Conservation (phyloP, 176 grass and related monocot genomes). For the Cenchrus americanus region DNA sequence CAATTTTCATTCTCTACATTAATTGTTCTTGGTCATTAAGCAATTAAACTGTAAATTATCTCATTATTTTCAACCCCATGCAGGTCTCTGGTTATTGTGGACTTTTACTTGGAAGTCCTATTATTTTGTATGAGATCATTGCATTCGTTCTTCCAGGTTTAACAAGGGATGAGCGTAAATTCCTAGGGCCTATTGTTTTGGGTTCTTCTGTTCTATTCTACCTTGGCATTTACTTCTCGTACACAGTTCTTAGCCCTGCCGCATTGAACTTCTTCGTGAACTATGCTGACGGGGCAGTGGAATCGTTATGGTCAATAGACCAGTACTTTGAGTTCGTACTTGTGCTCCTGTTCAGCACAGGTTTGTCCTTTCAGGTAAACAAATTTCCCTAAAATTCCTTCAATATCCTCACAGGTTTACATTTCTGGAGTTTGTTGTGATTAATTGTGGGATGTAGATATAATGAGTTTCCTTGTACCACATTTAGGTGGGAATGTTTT, state of each 20-base stretch:
- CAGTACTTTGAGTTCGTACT: conserved; percentile 98
- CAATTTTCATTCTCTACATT: conserved; percentile 9
- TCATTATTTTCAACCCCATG: conserved; percentile 38
- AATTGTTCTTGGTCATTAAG: neutral
- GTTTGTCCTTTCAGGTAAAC: conserved; percentile 92
- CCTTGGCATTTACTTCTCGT: conserved; percentile 91
- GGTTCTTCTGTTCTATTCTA: conserved; percentile 96
- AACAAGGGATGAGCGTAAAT: conserved; percentile 85
- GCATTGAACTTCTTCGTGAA: conserved; percentile 97
- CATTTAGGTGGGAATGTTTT: conserved; percentile 24
- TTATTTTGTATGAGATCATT: conserved; percentile 97
- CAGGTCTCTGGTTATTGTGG: conserved; percentile 98
- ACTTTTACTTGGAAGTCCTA: conserved; percentile 87
- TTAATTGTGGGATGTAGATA: neutral
- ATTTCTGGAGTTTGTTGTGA: too few relatives aligned
- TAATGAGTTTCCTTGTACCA: neutral
- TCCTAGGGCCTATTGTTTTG: conserved; percentile 93
- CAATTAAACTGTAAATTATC: conserved; percentile 23
- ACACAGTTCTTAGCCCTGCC: conserved; percentile 80
- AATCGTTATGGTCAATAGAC: conserved; percentile 96
- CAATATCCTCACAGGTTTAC: too few relatives aligned
- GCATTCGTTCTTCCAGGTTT: conserved; percentile 93
- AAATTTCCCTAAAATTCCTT: neutral
- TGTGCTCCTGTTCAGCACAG: conserved; percentile 95
- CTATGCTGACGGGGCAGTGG: conserved; percentile 96